Base-by-base conservation (phyloP, 2,329 filamentous ascomycete species). In the Aspergillus sp. region DNA sequence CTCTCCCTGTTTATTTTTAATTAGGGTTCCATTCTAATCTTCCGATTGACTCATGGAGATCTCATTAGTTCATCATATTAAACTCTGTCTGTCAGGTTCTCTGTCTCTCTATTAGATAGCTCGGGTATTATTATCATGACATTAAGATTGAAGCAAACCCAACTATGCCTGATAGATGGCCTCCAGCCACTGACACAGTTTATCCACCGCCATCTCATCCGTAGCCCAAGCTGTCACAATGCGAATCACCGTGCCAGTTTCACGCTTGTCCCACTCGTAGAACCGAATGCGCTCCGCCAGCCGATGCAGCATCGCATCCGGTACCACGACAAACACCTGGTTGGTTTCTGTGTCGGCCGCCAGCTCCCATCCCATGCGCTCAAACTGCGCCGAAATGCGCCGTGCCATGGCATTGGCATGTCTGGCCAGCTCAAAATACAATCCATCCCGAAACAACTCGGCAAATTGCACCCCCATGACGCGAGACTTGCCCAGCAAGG, bases 161-260 rank as follows among this genome's bases (percentile, higher is more conserved):
- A 21, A 10, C 8, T 19, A 44, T 19, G 41, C 41, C 32, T 36
- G 32, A 44, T 44, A 5, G 21, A 50, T 17, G 2, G 47, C 38
- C 21, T 48, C 21, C n/a, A 59, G n/a, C 62, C 59, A 61, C 17
- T 38, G 38, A 23, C 59, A 62, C 32, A 75, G 69, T 47, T 68
- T 67, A 27, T 81, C 77, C 11, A 83, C 71, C 69, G 81, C 73
- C 15, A 67, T 60, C 3, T 64, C 64, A 13, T 82, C 78, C 3
- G 82, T 83, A 8, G 82, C 81, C 82, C 81, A 83, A 0, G 81
- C 83, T 1, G 82, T 83, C 27, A 83, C 68, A 52, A 83, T 66
- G 8, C 81, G 73, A 3, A 83, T 73, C 3, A 82, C 77, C 0
- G 76, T 76, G 50, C 70, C 66, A 7, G 72, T 74, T 56, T 78